Evolutionary conservation across 768 basidiomycete genomes (phyloP).

Genomic region (Kondoa subrosea): DNA sequence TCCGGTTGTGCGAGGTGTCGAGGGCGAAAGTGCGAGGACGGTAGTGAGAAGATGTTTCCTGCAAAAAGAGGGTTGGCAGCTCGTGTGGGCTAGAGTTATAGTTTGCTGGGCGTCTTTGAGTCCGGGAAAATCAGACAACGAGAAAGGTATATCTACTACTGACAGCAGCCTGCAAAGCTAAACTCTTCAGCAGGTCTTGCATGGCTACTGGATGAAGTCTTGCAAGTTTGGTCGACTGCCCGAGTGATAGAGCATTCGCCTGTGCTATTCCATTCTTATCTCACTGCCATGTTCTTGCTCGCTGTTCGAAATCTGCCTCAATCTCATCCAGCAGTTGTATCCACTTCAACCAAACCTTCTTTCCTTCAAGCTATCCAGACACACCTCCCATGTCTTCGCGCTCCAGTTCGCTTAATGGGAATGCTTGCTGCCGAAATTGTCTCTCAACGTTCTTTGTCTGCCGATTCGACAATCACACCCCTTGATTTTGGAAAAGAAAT

Average conservation of each 20-base stretch:
- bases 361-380: constrained; percentile 54
- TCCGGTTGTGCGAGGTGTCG: neutral
- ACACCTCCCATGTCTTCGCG: constrained; percentile 65
- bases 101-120: neutral
- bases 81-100: neutral
- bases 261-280: neutral
- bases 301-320: neutral
- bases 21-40: neutral
- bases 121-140: no score
- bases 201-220: neutral
- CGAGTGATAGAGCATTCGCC: neutral
- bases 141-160: no score
- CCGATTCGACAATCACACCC: constrained; percentile 45
- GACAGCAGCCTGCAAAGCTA: no score
- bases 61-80: constrained; percentile 1
- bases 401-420: constrained; percentile 62
- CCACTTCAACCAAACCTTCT: constrained; percentile 29
- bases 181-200: neutral
- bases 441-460: constrained; percentile 36
- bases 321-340: neutral
- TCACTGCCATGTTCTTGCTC: neutral
- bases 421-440: constrained; percentile 75
- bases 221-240: neutral
- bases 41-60: constrained; percentile 1
- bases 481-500: constrained; percentile 51